Evolutionary conservation across 1,284 basidiomycete genomes (phyloP).

Genomic region (Anthracocystis walkeri): DNA sequence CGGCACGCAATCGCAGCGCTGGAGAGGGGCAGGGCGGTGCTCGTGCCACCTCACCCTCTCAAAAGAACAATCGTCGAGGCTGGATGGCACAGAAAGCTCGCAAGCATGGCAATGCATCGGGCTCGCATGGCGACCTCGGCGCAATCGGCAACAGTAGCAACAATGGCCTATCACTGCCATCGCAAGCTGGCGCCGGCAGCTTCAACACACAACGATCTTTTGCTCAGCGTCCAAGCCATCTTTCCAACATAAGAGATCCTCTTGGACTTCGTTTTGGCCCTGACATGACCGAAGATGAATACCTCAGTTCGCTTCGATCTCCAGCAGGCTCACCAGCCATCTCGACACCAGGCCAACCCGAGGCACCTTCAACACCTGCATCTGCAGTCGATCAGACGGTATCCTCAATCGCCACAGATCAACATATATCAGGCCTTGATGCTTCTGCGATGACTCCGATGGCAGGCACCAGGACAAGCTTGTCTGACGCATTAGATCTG

Average conservation of each 20-base stretch:
- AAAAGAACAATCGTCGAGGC: constrained; percentile 47
- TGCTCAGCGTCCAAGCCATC: constrained; percentile 15
- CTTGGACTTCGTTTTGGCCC: constrained; percentile 23
- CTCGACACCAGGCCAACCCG: constrained; percentile 34
- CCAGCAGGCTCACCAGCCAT: constrained; percentile 44
- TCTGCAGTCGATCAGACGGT: constrained; percentile 6
- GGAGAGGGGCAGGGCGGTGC: constrained; percentile 22
- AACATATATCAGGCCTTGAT: constrained; percentile 12
- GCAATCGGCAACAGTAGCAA: not conserved
- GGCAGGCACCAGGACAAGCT: constrained; percentile 1
- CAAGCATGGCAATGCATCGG: constrained; percentile 45
- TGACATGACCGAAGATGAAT: constrained; percentile 47
- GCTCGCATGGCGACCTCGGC: constrained; percentile 7
- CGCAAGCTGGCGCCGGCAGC: not conserved
- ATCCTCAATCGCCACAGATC: not conserved
- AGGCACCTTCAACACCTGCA: constrained; percentile 12
- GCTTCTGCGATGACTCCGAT: constrained; percentile 17
- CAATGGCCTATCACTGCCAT: constrained; percentile 1
- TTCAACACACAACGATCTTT: constrained; percentile 7
- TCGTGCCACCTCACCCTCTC: constrained; percentile 29
- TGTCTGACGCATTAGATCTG: constrained; percentile 8
- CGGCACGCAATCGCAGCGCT: constrained; percentile 29
- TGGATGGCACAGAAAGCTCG: constrained; percentile 59
- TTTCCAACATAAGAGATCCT: constrained; percentile 19
- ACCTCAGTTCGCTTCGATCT: constrained; percentile 42